Conservation (phyloP, 1,284 basidiomycete genomes). For the Coriolopsis trogii region DNA sequence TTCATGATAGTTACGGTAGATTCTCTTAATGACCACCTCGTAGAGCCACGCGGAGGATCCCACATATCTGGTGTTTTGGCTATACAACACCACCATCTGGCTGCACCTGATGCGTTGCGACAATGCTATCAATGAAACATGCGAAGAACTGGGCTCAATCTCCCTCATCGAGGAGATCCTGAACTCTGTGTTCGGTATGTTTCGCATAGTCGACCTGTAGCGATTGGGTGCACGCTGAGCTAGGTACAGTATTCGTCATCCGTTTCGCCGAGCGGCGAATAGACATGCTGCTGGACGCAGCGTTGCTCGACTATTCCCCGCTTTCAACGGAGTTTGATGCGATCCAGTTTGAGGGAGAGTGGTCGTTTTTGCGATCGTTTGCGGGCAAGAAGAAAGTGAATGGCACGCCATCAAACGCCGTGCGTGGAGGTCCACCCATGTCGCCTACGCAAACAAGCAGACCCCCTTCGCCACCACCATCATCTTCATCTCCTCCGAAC, state of each 20-base stretch:
- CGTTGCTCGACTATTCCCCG: conserved; percentile 85
- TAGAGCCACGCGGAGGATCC: conserved; percentile 86
- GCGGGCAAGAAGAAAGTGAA: conserved; percentile 62
- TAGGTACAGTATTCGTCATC: conserved; percentile 86
- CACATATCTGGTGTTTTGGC: conserved; percentile 90
- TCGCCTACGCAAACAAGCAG: conserved; percentile 48
- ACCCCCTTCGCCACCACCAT: conserved; percentile 47
- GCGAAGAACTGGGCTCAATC: conserved; percentile 80
- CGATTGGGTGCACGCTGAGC: background rate
- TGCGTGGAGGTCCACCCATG: conserved; percentile 42
- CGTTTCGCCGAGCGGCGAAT: conserved; percentile 89
- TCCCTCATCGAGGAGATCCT: conserved; percentile 86
- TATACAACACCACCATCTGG: conserved; percentile 89
- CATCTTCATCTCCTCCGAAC: conserved; percentile 42
- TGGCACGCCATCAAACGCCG: conserved; percentile 32
- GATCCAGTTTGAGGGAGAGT: conserved; percentile 94
- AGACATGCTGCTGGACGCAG: conserved; percentile 83
- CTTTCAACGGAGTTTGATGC: conserved; percentile 79
- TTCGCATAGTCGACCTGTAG: background rate
- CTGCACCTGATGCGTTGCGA: conserved; percentile 91
- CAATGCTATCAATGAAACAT: conserved; percentile 70
- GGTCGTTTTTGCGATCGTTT: conserved; percentile 88
- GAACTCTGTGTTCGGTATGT: conserved; percentile 89
- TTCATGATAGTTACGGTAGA: background rate
- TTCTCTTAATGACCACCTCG: conserved; percentile 1